Base-by-base conservation (phyloP, 768 basidiomycete genomes). In the Collybia nuda region DNA sequence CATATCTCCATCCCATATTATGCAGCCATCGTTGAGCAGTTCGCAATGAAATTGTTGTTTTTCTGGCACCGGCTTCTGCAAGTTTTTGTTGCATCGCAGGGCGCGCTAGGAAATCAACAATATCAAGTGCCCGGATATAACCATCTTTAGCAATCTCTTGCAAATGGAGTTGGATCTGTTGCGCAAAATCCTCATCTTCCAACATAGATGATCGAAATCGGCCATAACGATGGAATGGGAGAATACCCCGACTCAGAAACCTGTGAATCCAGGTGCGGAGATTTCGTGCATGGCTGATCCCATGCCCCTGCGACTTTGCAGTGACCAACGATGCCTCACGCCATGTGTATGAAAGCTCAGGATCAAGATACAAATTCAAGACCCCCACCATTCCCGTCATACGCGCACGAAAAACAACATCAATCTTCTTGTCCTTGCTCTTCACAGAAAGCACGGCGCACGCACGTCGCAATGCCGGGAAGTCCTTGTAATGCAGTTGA, bases 1-100 rank as follows among this genome's bases (percentile, higher is more conserved):
- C 40, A 47, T 48, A 50, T 42, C 50, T 14, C 55, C 58, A 51
- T 45, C 49, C 53, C 24, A 66, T 58, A 54, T 74, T 76, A 70
- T 60, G 64, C 14, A 47, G 32, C 45, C 45, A 47, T 15, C 28
- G 11, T 43, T 43, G 41, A 9, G 23, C 41, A 19, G 15, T 43
- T 43, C 9, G 12, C 18, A 24, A 15, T 22, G 18, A 24, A 6
- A 43, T 43, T 43, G 23, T 21, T 14, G 6, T 4, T 22, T 43
- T 24, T 22, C 24, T 22, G 9, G 32, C 32, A 17, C 43, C 43
- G 18, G 43, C 43, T 44, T 22, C 43, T 23, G 19, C 23, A 17
- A 44, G 26, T 9, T 2, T 6, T 29, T 44, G 26, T 22, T 43
- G 43, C 32, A 44, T 44, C 32, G 22, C 41, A n/a, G 41, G 41